Conservation (phyloP, 2,329 filamentous ascomycete genomes). For the Chaetomium sp. region DNA sequence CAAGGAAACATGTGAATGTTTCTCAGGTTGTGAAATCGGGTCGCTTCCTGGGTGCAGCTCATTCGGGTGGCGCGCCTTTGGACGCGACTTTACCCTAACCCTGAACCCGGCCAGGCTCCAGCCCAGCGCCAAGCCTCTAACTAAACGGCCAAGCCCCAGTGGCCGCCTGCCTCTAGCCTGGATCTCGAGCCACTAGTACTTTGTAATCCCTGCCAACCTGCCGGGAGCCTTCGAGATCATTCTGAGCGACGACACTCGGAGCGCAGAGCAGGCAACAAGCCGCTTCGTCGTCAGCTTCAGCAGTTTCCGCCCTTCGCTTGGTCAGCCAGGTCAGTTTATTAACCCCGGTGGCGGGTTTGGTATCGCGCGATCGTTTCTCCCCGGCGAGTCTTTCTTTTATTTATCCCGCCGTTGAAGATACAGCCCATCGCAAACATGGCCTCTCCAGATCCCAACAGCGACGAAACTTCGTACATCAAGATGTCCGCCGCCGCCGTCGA, state of each 20-base stretch:
- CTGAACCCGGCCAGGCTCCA: not conserved
- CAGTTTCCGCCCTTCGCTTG: conserved; percentile 7
- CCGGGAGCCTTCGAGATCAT: conserved; percentile 20
- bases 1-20: no score
- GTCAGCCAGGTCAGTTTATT: conserved; percentile 9
- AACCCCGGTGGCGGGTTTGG: no score
- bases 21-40: no score
- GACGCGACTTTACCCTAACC: not conserved
- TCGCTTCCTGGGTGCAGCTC: no score
- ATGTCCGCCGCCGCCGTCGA: conserved; percentile 55
- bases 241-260: conserved; percentile 10
- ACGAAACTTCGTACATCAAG: conserved; percentile 55
- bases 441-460: conserved; percentile 39
- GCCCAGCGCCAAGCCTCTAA: conserved; percentile 1
- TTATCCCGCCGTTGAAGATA: no score
- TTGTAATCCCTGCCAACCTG: conserved; percentile 9
- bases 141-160: not conserved
- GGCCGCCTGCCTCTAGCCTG: not conserved
- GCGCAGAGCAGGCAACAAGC: conserved; percentile 1
- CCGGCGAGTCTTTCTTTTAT: no score
- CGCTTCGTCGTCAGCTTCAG: not conserved
- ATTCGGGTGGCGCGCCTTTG: not conserved
- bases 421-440: conserved; percentile 39
- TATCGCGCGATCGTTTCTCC: no score
- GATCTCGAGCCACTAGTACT: not conserved